Conservation (phyloP, 495 filamentous ascomycete species). For the Xylaria scruposa region DNA sequence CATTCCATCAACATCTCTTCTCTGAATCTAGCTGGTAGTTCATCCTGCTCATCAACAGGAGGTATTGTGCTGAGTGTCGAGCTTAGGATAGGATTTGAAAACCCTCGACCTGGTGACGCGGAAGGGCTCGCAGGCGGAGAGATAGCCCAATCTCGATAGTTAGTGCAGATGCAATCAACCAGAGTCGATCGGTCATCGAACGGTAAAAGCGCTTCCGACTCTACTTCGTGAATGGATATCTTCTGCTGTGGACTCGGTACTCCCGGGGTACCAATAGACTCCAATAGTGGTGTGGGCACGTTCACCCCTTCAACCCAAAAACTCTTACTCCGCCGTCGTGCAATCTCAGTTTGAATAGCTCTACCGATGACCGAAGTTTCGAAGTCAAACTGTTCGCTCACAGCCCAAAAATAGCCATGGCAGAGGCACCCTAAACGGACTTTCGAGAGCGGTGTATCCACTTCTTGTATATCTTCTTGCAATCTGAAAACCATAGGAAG, state of each 20-base stretch:
- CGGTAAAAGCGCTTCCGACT: conserved; percentile 65
- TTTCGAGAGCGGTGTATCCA: conserved; percentile 67
- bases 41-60: conserved; percentile 42
- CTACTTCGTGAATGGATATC: conserved; percentile 56
- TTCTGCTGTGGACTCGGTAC: conserved; percentile 51
- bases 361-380: conserved; percentile 68
- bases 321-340: conserved; percentile 68
- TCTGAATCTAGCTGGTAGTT: conserved; percentile 59
- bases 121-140: conserved; percentile 74
- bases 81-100: conserved; percentile 65
- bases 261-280: conserved; percentile 54
- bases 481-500: conserved; percentile 87
- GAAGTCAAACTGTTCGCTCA: conserved; percentile 80
- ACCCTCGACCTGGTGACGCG: conserved; percentile 70
- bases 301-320: conserved; percentile 81
- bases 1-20: conserved; percentile 75
- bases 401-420: conserved; percentile 83
- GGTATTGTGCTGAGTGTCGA: conserved; percentile 48
- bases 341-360: conserved; percentile 76
- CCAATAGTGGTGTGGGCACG: conserved; percentile 68
- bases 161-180: conserved; percentile 72
- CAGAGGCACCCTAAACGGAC: conserved; percentile 81
- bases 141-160: conserved; percentile 63
- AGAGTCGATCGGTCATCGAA: conserved; percentile 71
- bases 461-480: conserved; percentile 79